Evolutionary conservation across 129 eudicot species (phyloP).

Genomic region (Kitagawia praeruptora): DNA sequence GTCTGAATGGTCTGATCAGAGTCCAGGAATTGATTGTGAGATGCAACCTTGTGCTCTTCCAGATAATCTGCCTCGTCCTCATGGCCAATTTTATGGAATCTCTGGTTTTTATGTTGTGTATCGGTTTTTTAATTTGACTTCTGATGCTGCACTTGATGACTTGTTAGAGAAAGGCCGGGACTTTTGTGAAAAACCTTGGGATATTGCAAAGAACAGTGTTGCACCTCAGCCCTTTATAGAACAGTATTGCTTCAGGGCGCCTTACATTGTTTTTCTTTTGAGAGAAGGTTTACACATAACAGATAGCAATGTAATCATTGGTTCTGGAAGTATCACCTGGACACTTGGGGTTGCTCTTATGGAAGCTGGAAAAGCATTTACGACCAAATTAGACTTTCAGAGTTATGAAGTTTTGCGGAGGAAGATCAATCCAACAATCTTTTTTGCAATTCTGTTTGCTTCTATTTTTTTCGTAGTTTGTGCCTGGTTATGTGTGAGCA

Average conservation of each 20-base stretch:
- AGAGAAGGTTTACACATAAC: slow-evolving; percentile 87
- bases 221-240: slow-evolving; percentile 92
- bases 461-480: slow-evolving; percentile 29
- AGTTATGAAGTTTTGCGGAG: slow-evolving; percentile 40
- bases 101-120: slow-evolving; percentile 93
- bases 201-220: slow-evolving; percentile 70
- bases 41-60: slow-evolving; percentile 79
- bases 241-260: slow-evolving; percentile 96
- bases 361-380: slow-evolving; percentile 78
- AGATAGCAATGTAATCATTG: slow-evolving; percentile 60
- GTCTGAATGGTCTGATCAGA: slow-evolving; percentile 71
- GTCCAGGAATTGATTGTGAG: slow-evolving; percentile 62
- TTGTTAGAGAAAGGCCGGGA: slow-evolving; percentile 64
- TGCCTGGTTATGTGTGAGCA: slow-evolving; percentile 24
- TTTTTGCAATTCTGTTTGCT: slow-evolving; percentile 47
- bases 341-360: slow-evolving; percentile 89
- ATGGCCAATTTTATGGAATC: slow-evolving; percentile 81
- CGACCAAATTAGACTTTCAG: slow-evolving; percentile 29
- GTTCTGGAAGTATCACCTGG: slow-evolving; percentile 98
- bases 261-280: slow-evolving; percentile 63
- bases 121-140: slow-evolving; percentile 78
- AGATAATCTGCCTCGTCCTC: slow-evolving; percentile 62
- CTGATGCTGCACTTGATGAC: slow-evolving; percentile 61
- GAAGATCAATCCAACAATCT: slow-evolving; percentile 52
- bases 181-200: slow-evolving; percentile 76